Conservation (phyloP, 2,329 filamentous ascomycete species). For the Colletotrichum spinosum region DNA sequence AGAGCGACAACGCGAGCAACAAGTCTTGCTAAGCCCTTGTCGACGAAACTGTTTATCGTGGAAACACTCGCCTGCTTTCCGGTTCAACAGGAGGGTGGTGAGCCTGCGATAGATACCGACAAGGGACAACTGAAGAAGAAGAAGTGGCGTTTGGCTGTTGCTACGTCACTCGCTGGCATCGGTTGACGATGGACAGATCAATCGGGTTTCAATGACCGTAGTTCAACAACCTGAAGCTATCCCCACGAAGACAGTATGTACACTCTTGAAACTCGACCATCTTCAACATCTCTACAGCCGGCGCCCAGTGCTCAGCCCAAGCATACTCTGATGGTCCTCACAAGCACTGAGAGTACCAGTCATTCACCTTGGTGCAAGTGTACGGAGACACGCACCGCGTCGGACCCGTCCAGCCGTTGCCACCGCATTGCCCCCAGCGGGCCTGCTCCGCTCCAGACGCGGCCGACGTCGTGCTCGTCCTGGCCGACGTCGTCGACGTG, state of each 20-base stretch:
- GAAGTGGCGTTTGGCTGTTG: no score
- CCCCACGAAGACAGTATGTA: background rate
- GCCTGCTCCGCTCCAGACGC: slow-evolving; percentile 22
- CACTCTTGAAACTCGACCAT: background rate
- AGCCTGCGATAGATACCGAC: no score
- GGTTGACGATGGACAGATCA: no score
- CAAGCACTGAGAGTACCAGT: slow-evolving; percentile 42
- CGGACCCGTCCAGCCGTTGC: slow-evolving; percentile 36
- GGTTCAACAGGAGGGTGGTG: no score
- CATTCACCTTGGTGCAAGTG: slow-evolving; percentile 37
- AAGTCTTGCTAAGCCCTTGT: no score
- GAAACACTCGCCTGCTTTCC: no score
- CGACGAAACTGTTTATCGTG: no score
- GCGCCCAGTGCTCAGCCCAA: background rate
- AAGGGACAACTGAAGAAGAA: no score
- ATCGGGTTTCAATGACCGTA: no score
- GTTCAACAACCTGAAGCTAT: background rate
- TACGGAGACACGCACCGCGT: slow-evolving; percentile 37
- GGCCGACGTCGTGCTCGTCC: slow-evolving; percentile 29
- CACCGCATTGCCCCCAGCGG: slow-evolving; percentile 41
- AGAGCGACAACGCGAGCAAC: no score
- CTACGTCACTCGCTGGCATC: no score
- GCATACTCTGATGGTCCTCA: background rate
- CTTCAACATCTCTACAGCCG: no score
- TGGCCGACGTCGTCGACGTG: slow-evolving; percentile 19